phyloP scores from a whole-genome alignment of 2,329 filamentous ascomycete genomes.

The Fusarium phyllophilum region DNA sequence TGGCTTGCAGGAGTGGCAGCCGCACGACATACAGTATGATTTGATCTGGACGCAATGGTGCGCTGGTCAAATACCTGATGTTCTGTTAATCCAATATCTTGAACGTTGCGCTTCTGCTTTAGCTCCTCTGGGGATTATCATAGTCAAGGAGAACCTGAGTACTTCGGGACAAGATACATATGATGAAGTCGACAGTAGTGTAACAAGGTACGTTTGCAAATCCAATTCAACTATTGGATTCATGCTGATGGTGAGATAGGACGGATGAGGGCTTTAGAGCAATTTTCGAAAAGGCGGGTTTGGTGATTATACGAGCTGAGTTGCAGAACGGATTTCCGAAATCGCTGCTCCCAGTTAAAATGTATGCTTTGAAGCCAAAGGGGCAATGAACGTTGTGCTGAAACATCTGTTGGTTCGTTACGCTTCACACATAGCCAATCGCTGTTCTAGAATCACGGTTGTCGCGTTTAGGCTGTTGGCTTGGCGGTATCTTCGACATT shows the following conservation, averaged over 20 bases:
- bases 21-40: neutral
- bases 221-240: neutral
- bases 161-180: too few relatives aligned
- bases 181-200: neutral
- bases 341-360: neutral
- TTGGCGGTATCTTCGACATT: neutral
- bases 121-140: too few relatives aligned
- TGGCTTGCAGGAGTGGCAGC: neutral
- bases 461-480: neutral
- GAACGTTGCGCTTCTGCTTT: neutral
- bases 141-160: too few relatives aligned
- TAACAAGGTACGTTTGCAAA: neutral
- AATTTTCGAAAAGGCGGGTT: neutral
- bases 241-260: neutral
- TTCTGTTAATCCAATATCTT: neutral
- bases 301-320: neutral
- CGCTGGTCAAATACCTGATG: fast-evolving
- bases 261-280: neutral
- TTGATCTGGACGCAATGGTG: neutral
- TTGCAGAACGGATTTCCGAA: neutral
- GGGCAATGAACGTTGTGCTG: too few relatives aligned
- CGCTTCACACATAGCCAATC: neutral
- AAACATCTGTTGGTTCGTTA: neutral
- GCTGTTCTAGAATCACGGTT: neutral
- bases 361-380: neutral